Evolutionary conservation across 1,139 yeast genomes (phyloP).

Genomic region (Candida smagusa): DNA sequence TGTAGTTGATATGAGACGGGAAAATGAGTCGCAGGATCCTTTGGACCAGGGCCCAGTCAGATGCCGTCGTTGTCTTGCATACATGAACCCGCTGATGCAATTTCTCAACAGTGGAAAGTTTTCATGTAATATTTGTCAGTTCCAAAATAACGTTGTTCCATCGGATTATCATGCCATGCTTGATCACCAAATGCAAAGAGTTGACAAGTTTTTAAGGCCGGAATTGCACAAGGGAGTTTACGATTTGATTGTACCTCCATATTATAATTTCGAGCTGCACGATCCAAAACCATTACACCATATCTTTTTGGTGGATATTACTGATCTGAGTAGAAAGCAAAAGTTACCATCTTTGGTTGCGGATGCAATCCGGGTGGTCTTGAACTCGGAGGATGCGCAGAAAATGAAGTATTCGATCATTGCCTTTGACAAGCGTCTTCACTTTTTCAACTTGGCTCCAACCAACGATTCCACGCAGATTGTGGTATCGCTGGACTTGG

Average conservation of each 20-base stretch:
- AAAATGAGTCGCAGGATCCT: conserved; percentile 18
- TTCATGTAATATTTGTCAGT: conserved; percentile 85
- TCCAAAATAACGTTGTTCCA: conserved; percentile 66
- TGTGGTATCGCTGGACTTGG: conserved; percentile 66
- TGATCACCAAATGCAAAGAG: conserved; percentile 54
- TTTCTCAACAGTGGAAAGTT: conserved; percentile 63
- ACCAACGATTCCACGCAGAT: conserved; percentile 59
- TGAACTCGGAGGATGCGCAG: conserved; percentile 33
- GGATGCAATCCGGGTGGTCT: conserved; percentile 65
- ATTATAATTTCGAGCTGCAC: conserved; percentile 53
- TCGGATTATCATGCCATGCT: conserved; percentile 63
- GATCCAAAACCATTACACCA: conserved; percentile 53
- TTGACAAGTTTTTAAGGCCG: conserved; percentile 65
- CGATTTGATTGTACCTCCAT: conserved; percentile 75
- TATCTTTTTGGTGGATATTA: conserved; percentile 75
- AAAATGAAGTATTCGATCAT: conserved; percentile 59
- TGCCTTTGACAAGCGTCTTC: conserved; percentile 71
- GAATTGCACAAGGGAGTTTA: conserved; percentile 83
- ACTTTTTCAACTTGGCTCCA: conserved; percentile 68
- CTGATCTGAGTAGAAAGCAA: conserved; percentile 58
- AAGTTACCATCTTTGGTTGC: conserved; percentile 66
- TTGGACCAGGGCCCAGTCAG: conserved; percentile 69
- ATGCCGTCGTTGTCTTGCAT: conserved; percentile 87
- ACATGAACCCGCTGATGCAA: conserved; percentile 82
- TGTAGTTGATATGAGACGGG: conserved; percentile 55